phyloP scores from a whole-genome alignment of 2,329 filamentous ascomycete genomes.

The Colletotrichum orchidophilum region DNA sequence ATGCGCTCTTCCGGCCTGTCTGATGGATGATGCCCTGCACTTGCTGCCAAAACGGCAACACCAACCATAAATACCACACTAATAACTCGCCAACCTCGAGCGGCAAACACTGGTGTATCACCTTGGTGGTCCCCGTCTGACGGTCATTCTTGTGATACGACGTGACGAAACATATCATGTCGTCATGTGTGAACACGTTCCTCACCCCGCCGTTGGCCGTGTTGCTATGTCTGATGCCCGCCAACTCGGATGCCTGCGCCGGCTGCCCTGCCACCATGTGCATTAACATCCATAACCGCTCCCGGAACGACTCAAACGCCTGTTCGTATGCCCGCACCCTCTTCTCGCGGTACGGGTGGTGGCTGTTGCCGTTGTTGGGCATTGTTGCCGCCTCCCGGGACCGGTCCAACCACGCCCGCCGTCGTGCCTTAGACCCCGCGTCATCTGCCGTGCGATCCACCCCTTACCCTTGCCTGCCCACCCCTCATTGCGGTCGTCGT shows the following conservation, averaged over 20 bases:
- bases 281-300: conserved; percentile 27
- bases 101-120: conserved; percentile 40
- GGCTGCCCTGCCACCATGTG: conserved; percentile 19
- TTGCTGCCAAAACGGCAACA: not conserved
- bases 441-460: not conserved
- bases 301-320: conserved; percentile 11
- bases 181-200: conserved; percentile 28
- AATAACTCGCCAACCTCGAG: conserved; percentile 38
- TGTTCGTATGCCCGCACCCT: conserved; percentile 1
- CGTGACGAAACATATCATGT: not conserved
- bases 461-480: not conserved
- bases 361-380: too few relatives aligned
- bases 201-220: conserved; percentile 25
- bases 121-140: conserved; percentile 33
- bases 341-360: not conserved
- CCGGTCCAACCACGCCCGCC: not conserved
- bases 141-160: not conserved
- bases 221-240: conserved; percentile 14
- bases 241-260: conserved; percentile 13
- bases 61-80: conserved; percentile 38
- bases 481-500: conserved; percentile 5
- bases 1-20: not conserved
- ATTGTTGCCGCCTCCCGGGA: not conserved
- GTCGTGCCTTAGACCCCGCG: not conserved
- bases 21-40: not conserved